Conservation (phyloP, 345 rosid species). For the Lepidium sativum region DNA sequence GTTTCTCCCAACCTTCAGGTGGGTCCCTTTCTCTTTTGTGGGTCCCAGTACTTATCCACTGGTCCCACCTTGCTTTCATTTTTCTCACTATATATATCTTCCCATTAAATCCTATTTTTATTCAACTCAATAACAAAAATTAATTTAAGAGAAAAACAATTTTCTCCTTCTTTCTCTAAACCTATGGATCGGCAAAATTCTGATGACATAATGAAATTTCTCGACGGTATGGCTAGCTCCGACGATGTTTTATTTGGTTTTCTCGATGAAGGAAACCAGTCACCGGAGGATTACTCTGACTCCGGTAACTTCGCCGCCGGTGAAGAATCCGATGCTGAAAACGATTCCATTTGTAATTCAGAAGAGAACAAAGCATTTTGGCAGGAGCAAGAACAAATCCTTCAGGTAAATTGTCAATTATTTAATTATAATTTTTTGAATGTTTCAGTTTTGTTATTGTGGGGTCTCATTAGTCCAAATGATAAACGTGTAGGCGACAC, state of each 20-base stretch:
- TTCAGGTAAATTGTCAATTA: conserved; percentile 67
- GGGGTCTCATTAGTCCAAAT: conserved; percentile 7
- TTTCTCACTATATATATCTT: conserved; percentile 19
- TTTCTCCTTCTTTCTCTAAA: neutral
- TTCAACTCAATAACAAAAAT: neutral
- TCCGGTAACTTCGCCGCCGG: conserved; percentile 12
- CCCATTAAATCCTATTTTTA: neutral
- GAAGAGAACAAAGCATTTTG: conserved; percentile 52
- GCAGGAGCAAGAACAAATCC: conserved; percentile 62
- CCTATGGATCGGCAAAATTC: conserved; percentile 31
- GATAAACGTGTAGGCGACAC: conserved; percentile 42
- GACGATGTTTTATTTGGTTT: conserved; percentile 59
- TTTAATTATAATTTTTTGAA: neutral
- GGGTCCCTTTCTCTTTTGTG: conserved; percentile 14
- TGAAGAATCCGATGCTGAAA: conserved; percentile 20
- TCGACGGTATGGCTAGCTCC: conserved; percentile 48
- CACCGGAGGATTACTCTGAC: conserved; percentile 18
- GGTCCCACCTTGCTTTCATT: neutral
- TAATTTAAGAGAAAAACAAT: neutral
- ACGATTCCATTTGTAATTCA: conserved; percentile 18
- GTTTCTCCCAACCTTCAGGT: conserved; percentile 30
- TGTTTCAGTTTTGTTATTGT: neutral
- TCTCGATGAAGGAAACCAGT: conserved; percentile 32
- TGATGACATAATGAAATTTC: conserved; percentile 40
- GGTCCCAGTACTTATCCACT: neutral